Evolutionary conservation across 2,329 filamentous ascomycete species (phyloP).

Genomic region (Trichophyton equinum): DNA sequence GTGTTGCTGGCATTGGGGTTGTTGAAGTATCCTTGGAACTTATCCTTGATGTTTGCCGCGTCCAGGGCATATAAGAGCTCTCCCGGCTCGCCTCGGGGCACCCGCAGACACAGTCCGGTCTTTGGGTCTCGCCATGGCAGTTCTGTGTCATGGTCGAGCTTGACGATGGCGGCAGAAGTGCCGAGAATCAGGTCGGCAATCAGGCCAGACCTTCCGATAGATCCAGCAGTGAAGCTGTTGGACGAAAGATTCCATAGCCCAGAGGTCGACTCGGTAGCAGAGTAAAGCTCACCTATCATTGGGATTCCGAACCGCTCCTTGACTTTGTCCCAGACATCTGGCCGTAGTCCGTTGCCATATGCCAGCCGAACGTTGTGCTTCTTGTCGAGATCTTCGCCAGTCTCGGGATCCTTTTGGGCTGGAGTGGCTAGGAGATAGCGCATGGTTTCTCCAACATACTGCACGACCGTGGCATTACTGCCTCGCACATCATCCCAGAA

Average conservation of each 20-base stretch:
- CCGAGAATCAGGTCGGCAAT: slow-evolving; percentile 47
- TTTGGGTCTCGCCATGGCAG: slow-evolving; percentile 52
- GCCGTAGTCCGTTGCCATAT: slow-evolving; percentile 74
- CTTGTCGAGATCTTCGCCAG: slow-evolving; percentile 56
- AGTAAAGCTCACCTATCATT: slow-evolving; percentile 68
- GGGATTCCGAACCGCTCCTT: slow-evolving; percentile 67
- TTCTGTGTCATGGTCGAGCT: slow-evolving; percentile 60
- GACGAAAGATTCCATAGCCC: slow-evolving; percentile 60
- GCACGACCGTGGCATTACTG: slow-evolving; percentile 59
- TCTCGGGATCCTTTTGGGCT: slow-evolving; percentile 48
- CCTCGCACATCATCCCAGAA: slow-evolving; percentile 69
- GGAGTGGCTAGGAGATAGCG: slow-evolving; percentile 63
- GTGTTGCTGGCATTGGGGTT: slow-evolving; percentile 56
- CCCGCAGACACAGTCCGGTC: slow-evolving; percentile 55
- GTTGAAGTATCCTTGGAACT: slow-evolving; percentile 73
- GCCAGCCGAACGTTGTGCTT: slow-evolving; percentile 61
- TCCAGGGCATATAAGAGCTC: slow-evolving; percentile 66
- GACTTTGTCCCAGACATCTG: slow-evolving; percentile 75
- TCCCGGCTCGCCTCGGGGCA: slow-evolving; percentile 51
- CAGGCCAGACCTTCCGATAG: slow-evolving; percentile 60
- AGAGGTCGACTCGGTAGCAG: slow-evolving; percentile 58
- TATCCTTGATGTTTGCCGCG: slow-evolving; percentile 45
- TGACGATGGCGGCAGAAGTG: slow-evolving; percentile 45
- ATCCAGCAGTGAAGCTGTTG: slow-evolving; percentile 63
- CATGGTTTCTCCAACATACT: slow-evolving; percentile 81